These are phyloP conservation scores for Pholiota adiposa DNA, from an alignment of 1,284 basidiomycete species.

Conservation along the genomic window DNA sequence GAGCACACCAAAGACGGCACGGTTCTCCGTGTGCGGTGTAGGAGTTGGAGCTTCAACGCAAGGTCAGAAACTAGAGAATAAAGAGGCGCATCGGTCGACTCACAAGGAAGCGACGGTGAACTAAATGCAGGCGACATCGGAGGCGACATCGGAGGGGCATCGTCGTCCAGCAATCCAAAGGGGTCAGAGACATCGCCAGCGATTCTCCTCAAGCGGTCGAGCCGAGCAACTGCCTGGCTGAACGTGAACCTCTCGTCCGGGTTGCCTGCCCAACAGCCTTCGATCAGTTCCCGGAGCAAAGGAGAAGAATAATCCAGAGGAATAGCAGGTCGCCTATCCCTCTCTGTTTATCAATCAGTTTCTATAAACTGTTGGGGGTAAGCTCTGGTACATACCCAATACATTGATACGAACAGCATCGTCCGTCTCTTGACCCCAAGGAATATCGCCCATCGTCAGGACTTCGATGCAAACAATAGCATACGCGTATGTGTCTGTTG, in stretches of 20 bases:
- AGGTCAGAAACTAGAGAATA: neutral
- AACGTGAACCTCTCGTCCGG: conserved; percentile 36
- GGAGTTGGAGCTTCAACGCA: conserved; percentile 21
- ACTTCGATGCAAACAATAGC: conserved; percentile 76
- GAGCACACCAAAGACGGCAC: conserved; percentile 15
- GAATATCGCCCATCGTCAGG: conserved; percentile 64
- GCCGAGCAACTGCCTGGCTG: conserved; percentile 30
- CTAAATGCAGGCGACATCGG: conserved; percentile 17
- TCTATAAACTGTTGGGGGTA: neutral
- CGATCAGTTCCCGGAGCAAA: conserved; percentile 34
- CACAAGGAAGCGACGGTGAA: conserved; percentile 20
- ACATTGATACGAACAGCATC: conserved; percentile 63
- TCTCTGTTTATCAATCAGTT: conserved; percentile 41
- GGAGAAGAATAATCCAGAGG: conserved; percentile 34
- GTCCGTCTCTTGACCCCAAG: conserved; percentile 67
- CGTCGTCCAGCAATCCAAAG: conserved; percentile 10
- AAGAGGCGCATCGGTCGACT: neutral
- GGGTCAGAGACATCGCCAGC: conserved; percentile 21
- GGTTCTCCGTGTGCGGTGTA: conserved; percentile 18
- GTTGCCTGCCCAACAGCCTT: conserved; percentile 37
- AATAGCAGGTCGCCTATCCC: conserved; percentile 44
- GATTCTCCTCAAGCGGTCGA: conserved; percentile 30
- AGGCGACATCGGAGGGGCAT: conserved; percentile 9
- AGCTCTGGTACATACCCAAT: conserved; percentile 49
- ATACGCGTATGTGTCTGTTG: conserved; percentile 77